A percentile compares a stretch with the other conserved stretches of the same genome.
Evolutionary conservation across 139 green algal species (phyloP).

Genomic region (Ettlia oleoabundans): DNA sequence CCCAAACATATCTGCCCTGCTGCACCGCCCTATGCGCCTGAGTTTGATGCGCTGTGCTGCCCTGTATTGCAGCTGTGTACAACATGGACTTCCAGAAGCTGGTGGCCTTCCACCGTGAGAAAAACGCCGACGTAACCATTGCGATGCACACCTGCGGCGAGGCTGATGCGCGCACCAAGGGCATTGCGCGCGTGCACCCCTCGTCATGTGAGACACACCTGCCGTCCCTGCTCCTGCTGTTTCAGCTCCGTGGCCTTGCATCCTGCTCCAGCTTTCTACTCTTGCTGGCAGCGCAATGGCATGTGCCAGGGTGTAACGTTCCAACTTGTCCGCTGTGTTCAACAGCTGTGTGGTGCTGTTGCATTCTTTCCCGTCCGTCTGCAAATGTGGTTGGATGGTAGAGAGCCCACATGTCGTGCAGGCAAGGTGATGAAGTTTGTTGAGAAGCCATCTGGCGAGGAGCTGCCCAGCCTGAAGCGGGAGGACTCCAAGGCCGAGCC

Average conservation of each 20-base stretch:
- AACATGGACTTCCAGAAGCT: constrained; percentile 47
- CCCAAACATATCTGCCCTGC: not conserved
- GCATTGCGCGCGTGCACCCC: constrained; percentile 32
- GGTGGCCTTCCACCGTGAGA: constrained; percentile 48
- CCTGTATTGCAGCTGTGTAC: constrained; percentile 40
- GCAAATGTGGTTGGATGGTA: no score
- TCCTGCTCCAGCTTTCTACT: no score
- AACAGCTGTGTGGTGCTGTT: no score
- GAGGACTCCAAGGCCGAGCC: constrained; percentile 7
- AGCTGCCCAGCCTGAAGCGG: constrained; percentile 37
- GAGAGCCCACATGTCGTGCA: no score
- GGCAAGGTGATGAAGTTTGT: constrained; percentile 51
- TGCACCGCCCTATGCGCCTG: not conserved
- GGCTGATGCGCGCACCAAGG: constrained; percentile 39
- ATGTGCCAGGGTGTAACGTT: no score
- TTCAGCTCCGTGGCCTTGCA: no score
- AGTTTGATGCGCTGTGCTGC: not conserved
- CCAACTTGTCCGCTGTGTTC: no score
- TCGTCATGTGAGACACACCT: constrained; percentile 5
- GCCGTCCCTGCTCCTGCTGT: no score
- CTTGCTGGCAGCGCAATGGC: no score
- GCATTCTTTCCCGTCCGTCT: no score
- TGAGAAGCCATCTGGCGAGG: constrained; percentile 56
- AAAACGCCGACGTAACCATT: constrained; percentile 63
- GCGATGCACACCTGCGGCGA: constrained; percentile 49